Evolutionary conservation across 169 alveolate species (phyloP).

Genomic region (Plasmodium falciparum): DNA sequence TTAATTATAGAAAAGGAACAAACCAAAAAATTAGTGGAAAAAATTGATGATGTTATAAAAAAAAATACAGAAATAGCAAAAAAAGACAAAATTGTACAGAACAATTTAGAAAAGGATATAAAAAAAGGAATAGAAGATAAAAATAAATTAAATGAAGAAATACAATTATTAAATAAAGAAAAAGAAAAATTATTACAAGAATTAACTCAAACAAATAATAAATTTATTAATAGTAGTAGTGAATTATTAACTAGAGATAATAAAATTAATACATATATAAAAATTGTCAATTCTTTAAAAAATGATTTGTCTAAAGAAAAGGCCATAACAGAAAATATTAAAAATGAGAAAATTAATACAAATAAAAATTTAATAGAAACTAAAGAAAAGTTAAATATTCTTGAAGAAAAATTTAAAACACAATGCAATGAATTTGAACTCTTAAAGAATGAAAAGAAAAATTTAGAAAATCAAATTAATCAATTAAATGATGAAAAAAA

Average conservation of each 20-base stretch:
- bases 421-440: conserved; percentile 79
- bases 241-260: conserved; percentile 40
- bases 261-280: conserved; percentile 51
- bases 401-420: conserved; percentile 86
- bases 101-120: conserved; percentile 50
- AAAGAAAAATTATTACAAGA: conserved; percentile 59
- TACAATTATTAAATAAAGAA: conserved; percentile 38
- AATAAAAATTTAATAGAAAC: conserved; percentile 91
- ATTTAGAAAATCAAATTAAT: conserved; percentile 71
- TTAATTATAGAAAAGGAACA: conserved; percentile 69
- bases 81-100: conserved; percentile 45
- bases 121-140: conserved; percentile 61
- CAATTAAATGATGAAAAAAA: conserved; percentile 88
- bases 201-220: conserved; percentile 15
- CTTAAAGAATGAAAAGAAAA: conserved; percentile 71
- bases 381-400: conserved; percentile 87
- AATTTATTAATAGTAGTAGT: conserved; percentile 8
- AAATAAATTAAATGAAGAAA: conserved; percentile 68
- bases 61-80: conserved; percentile 55
- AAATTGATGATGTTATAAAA: conserved; percentile 55
- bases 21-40: conserved; percentile 67
- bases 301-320: conserved; percentile 65
- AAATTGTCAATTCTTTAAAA: conserved; percentile 50
- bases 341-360: conserved; percentile 90
- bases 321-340: conserved; percentile 43